Percentiles rank a stretch among this genome's conserved stretches.
phyloP scores from a whole-genome alignment of 2,329 filamentous ascomycete species.

The Sclerotinia sclerotiorum region DNA sequence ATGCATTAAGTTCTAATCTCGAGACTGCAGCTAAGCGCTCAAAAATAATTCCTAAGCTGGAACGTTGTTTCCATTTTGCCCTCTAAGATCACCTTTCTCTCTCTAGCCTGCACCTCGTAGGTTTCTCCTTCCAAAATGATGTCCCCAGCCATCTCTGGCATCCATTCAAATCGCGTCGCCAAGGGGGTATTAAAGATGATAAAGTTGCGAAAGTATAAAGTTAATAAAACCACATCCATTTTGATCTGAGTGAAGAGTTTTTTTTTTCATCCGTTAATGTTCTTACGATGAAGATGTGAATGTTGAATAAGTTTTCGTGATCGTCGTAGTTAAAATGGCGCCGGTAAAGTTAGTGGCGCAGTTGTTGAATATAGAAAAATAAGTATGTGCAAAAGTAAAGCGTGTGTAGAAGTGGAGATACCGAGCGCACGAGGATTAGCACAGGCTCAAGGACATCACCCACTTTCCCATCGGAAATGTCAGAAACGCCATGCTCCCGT shows the following conservation, averaged over 20 bases:
- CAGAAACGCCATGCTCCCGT: constrained; percentile 35
- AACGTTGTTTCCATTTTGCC: background rate
- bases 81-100: background rate
- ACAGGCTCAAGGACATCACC: constrained; percentile 38
- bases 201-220: constrained; percentile 5
- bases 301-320: constrained; percentile 17
- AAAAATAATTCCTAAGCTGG: constrained; percentile 1
- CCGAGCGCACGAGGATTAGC: constrained; percentile 40
- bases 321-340: constrained; percentile 4
- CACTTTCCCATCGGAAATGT: constrained; percentile 26
- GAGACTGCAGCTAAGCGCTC: constrained; percentile 22
- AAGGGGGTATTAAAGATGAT: constrained; percentile 14
- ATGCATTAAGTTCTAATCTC: constrained; percentile 3
- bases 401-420: constrained; percentile 29
- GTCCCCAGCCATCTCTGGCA: constrained; percentile 2
- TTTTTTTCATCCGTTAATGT: constrained; percentile 5
- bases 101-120: background rate
- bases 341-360: constrained; percentile 22
- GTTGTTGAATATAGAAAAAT: constrained; percentile 27
- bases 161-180: background rate
- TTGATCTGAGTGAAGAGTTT: constrained; percentile 16
- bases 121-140: constrained; percentile 3
- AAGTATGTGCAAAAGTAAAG: constrained; percentile 30
- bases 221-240: constrained; percentile 3
- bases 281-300: constrained; percentile 1